Base-by-base conservation (phyloP, 257 asterid species). In the Asclepias syriaca region DNA sequence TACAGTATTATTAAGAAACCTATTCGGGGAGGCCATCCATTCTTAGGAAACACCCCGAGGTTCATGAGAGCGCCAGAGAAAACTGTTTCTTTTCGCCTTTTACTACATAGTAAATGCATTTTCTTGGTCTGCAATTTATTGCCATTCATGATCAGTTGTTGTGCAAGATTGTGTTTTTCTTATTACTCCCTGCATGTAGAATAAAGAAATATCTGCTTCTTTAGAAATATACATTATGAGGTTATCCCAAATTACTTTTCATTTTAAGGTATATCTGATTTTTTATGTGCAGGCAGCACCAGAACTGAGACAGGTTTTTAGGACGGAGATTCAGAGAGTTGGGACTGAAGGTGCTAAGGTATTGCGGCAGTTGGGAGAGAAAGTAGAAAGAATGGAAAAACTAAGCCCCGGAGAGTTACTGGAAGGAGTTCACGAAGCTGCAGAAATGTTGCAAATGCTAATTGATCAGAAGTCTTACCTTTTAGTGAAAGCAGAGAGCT, bases 361-460 rank as follows among this genome's bases (percentile, higher is more conserved):
- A 74, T 63, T 94, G 68, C 87, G 85, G 21, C 60, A 37, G 69
- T 92, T 94, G 2, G 96, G 98, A 4, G 91, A 90, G 54, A 91
- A 94, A 82, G 93, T 94, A 50, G 96, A 94, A 78, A 88, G 86
- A 83, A 91, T 95, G 99, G 99, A 95, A 74, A 92, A 85, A 67
- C 93, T 92, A 13, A 69, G 84, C 66, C 80, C 90, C 0, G 87
- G 72, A 18, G 85, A 90, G 59, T 60, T 84, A 13, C 97, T 95
- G 39, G 84, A 95, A 0, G 83, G 86, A 69, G 89, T 95, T 51
- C 99, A 92, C 29, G 90, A 87, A 10, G 96, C 98, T n/a, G 99
- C 97, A 0, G 99, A 95, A 83, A 83, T 83, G 83, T 71, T 95
- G 45, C 99, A 95, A 72, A 56, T 95, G 87, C 54, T 86, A 81